Percentiles rank a stretch among this genome's conserved stretches.
Conservation (phyloP, 371 early-diverging fungal species). For the Rhizopus sp. region DNA sequence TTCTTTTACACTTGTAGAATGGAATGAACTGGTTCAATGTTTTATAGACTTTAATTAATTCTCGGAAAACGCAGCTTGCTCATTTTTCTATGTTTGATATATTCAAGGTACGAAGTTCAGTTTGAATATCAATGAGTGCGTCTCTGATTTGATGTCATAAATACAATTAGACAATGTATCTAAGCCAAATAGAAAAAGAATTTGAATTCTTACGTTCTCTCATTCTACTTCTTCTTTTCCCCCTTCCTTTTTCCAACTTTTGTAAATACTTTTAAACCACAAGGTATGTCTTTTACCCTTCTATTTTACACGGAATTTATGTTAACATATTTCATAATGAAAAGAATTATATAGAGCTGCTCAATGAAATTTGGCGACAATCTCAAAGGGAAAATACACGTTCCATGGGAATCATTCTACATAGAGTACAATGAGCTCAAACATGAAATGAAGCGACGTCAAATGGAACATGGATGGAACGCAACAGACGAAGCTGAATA, state of each 20-base stretch:
- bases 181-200: too few species aligned
- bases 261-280: not conserved
- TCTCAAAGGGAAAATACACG: slow-evolving; percentile 32
- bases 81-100: not conserved
- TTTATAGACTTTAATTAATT: too few species aligned
- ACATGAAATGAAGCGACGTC: slow-evolving; percentile 37
- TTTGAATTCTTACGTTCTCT: not conserved
- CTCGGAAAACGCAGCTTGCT: not conserved
- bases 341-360: not conserved
- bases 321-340: not conserved
- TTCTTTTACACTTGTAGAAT: too few species aligned
- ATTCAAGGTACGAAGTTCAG: slow-evolving; percentile 2
- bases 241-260: not conserved
- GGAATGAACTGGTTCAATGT: too few species aligned
- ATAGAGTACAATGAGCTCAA: slow-evolving; percentile 42
- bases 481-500: slow-evolving; percentile 75
- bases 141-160: too few species aligned
- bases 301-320: not conserved
- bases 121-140: not conserved
- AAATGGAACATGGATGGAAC: slow-evolving; percentile 50
- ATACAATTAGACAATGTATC: too few species aligned
- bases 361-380: slow-evolving; percentile 52
- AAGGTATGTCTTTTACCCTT: too few species aligned
- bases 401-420: slow-evolving; percentile 47
- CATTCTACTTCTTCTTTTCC: not conserved